Percentiles rank a stretch among this genome's conserved stretches.
Evolutionary conservation across 768 basidiomycete species (phyloP).

Genomic region (Tricholoma matsutake): DNA sequence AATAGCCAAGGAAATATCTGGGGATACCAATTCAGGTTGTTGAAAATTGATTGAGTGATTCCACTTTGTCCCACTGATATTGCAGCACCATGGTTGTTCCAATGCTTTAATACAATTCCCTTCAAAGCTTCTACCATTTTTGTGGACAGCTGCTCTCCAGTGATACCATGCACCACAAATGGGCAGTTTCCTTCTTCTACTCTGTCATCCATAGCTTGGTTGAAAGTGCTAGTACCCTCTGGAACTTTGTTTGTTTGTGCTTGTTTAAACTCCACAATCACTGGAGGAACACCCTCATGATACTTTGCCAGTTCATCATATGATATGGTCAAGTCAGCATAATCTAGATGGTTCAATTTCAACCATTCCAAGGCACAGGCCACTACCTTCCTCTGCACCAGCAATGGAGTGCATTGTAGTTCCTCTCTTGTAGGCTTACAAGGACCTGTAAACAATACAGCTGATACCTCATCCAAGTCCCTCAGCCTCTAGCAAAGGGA

Average conservation of each 20-base stretch:
- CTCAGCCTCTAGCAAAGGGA: slow-evolving; percentile 25
- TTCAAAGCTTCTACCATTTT: slow-evolving; percentile 16
- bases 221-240: slow-evolving; percentile 17
- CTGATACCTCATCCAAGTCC: slow-evolving; percentile 29
- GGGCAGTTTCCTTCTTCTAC: slow-evolving; percentile 28
- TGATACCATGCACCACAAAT: slow-evolving; percentile 35
- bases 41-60: no score
- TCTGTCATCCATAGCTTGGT: slow-evolving; percentile 26
- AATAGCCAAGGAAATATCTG: no score
- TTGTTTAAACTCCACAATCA: slow-evolving; percentile 14
- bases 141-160: slow-evolving; percentile 19
- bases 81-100: no score
- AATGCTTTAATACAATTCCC: slow-evolving; percentile 24
- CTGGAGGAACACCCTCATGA: slow-evolving; percentile 17
- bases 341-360: no score
- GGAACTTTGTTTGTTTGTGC: no score
- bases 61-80: no score
- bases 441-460: no score
- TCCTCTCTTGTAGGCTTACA: slow-evolving; percentile 24
- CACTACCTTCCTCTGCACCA: background rate
- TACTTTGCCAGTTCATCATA: slow-evolving; percentile 23
- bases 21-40: no score
- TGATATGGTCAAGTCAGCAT: no score
- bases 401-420: slow-evolving; percentile 4
- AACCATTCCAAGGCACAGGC: slow-evolving; percentile 24